These are phyloP conservation scores for Stemphylium lycopersici DNA, from an alignment of 2,329 filamentous ascomycete genomes.

Conservation along the genomic window DNA sequence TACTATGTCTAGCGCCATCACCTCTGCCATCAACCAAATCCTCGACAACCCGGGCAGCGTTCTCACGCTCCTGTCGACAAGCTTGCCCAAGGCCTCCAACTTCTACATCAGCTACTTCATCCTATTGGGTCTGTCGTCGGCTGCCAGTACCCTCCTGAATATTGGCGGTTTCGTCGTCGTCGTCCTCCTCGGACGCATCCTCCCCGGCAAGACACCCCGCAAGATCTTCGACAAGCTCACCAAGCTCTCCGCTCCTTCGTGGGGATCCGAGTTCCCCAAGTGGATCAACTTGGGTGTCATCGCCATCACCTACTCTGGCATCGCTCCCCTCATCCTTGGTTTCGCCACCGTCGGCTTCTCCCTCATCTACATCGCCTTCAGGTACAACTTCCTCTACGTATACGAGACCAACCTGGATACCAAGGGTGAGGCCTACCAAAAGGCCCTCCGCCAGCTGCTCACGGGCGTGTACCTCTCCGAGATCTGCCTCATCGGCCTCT, in stretches of 20 bases:
- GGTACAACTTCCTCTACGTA: slow-evolving; percentile 58
- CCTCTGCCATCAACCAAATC: slow-evolving; percentile 62
- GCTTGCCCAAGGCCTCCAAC: slow-evolving; percentile 85
- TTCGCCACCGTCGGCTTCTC: slow-evolving; percentile 54
- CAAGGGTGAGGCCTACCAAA: slow-evolving; percentile 54
- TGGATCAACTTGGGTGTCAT: slow-evolving; percentile 54
- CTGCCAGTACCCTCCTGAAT: slow-evolving; percentile 66
- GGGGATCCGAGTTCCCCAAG: slow-evolving; percentile 56
- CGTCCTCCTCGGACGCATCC: slow-evolving; percentile 76
- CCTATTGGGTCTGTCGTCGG: slow-evolving; percentile 69
- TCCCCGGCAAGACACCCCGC: slow-evolving; percentile 52
- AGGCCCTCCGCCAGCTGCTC: slow-evolving; percentile 55
- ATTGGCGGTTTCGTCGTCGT: slow-evolving; percentile 81
- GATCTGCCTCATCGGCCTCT: slow-evolving; percentile 56
- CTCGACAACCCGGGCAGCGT: slow-evolving; percentile 65
- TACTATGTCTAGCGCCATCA: slow-evolving; percentile 79
- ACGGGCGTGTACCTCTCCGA: slow-evolving; percentile 57
- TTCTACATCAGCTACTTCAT: slow-evolving; percentile 97
- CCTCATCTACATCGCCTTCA: slow-evolving; percentile 56
- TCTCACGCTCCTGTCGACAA: slow-evolving; percentile 70
- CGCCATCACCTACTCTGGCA: slow-evolving; percentile 56
- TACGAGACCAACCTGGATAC: slow-evolving; percentile 56
- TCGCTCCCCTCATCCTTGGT: slow-evolving; percentile 56
- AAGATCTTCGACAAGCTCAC: slow-evolving; percentile 54
- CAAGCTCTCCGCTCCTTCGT: slow-evolving; percentile 51